Evolutionary conservation across 805 yeast species (phyloP).

Genomic region (Metschnikowia dekortorum): DNA sequence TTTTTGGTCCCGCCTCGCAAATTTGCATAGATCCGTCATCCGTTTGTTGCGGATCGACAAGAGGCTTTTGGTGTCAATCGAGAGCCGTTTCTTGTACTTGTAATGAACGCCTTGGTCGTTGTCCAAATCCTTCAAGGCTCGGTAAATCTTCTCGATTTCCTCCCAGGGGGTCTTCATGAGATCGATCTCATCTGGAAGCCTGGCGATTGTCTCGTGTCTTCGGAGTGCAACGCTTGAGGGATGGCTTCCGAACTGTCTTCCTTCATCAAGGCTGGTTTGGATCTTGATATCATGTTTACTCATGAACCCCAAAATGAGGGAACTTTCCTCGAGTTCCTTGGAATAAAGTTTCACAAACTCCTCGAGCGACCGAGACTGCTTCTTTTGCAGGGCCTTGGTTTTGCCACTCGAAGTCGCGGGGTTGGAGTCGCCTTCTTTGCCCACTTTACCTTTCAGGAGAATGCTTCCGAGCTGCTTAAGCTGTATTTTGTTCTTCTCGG

Average conservation of each 20-base stretch:
- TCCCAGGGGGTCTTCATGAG: conserved; percentile 25
- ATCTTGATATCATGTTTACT: conserved; percentile 33
- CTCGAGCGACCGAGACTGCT: conserved; percentile 4
- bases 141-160: conserved; percentile 30
- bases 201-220: conserved; percentile 26
- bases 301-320: conserved; percentile 32
- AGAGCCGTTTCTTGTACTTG: conserved; percentile 32
- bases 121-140: conserved; percentile 29
- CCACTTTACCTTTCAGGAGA: conserved; percentile 30
- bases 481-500: conserved; percentile 17
- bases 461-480: conserved; percentile 30
- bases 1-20: conserved; percentile 32
- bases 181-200: conserved; percentile 36
- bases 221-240: conserved; percentile 34
- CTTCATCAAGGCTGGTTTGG: conserved; percentile 33
- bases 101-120: conserved; percentile 34
- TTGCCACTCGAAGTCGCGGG: neutral
- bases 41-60: conserved; percentile 26
- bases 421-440: conserved; percentile 3
- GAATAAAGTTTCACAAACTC: conserved; percentile 8
- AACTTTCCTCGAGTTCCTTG: conserved; percentile 19
- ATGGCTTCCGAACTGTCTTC: conserved; percentile 30
- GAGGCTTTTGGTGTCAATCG: conserved; percentile 31
- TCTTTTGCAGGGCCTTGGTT: neutral
- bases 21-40: conserved; percentile 32